Conservation (phyloP, 164 flowering plant species). For the Hamamelis virginiana region DNA sequence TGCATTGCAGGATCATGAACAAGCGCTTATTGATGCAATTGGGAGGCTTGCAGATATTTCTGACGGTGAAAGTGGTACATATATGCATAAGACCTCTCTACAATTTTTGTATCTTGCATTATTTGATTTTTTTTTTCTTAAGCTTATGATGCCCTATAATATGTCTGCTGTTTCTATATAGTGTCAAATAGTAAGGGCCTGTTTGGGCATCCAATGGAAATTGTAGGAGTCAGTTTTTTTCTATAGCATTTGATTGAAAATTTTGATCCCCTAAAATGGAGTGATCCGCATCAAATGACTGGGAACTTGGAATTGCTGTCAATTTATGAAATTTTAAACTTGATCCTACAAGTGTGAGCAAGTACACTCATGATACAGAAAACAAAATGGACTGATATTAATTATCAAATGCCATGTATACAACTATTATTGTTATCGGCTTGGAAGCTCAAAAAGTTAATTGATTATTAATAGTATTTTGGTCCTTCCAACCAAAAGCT, state of each 20-base stretch:
- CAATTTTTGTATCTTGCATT: constrained; percentile 4
- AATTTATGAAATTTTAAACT: too few species aligned
- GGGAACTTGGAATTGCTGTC: too few species aligned
- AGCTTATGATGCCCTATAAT: neutral
- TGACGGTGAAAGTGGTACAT: constrained; percentile 78
- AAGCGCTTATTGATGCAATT: constrained; percentile 74
- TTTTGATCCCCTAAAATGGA: too few species aligned
- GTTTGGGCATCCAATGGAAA: neutral
- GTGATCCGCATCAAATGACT: too few species aligned
- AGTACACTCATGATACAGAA: too few species aligned
- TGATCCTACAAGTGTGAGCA: too few species aligned
- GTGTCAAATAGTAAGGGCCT: neutral
- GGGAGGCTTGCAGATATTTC: constrained; percentile 78
- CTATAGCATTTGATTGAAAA: neutral
- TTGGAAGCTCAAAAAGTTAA: too few species aligned
- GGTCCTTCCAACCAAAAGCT: too few species aligned
- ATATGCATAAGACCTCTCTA: neutral
- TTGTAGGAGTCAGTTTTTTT: neutral
- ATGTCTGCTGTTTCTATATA: neutral
- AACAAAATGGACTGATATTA: too few species aligned
- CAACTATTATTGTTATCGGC: too few species aligned
- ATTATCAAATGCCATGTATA: too few species aligned
- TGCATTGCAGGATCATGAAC: constrained; percentile 80
- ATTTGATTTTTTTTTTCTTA: neutral
- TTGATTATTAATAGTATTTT: too few species aligned